Evolutionary conservation across 2,329 filamentous ascomycete species (phyloP).

Genomic region (Graphilbum ipis-grandicollis): DNA sequence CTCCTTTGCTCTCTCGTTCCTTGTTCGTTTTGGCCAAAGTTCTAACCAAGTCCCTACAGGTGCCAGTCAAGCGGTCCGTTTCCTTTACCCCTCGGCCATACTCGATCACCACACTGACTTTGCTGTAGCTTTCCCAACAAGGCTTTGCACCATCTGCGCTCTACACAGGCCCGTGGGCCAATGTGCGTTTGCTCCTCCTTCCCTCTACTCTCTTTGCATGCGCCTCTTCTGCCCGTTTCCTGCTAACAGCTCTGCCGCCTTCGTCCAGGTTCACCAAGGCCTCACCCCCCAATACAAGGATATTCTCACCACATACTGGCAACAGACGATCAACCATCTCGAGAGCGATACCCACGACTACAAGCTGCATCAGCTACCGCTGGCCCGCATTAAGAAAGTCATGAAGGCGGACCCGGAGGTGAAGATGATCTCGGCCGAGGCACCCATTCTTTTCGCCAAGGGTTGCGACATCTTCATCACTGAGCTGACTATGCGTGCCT

Average conservation of each 20-base stretch:
- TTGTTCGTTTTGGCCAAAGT: too few species aligned
- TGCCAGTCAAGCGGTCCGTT: conserved; percentile 49
- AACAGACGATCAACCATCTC: conserved; percentile 90
- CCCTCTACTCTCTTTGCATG: neutral
- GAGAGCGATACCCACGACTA: conserved; percentile 95
- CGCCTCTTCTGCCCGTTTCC: conserved; percentile 44
- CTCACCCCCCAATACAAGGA: conserved; percentile 86
- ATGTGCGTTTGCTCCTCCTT: conserved; percentile 38
- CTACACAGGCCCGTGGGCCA: conserved; percentile 89
- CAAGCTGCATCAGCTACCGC: conserved; percentile 89
- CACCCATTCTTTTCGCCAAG: conserved; percentile 93
- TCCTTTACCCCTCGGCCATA: conserved; percentile 3
- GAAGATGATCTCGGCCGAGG: conserved; percentile 99
- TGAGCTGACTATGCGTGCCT: conserved; percentile 95
- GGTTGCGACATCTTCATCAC: conserved; percentile 99
- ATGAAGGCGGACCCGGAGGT: conserved; percentile 99
- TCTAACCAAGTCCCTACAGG: too few species aligned
- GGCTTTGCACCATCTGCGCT: conserved; percentile 85
- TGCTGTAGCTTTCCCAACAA: conserved; percentile 57
- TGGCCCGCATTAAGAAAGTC: conserved; percentile 99
- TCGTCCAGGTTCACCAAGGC: conserved; percentile 71
- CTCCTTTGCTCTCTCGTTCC: neutral
- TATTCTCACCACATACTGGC: conserved; percentile 97
- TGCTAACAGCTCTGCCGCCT: neutral
- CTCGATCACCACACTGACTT: conserved; percentile 3